Conservation (phyloP, 768 basidiomycete genomes). For the Sarcomyxa edulis region DNA sequence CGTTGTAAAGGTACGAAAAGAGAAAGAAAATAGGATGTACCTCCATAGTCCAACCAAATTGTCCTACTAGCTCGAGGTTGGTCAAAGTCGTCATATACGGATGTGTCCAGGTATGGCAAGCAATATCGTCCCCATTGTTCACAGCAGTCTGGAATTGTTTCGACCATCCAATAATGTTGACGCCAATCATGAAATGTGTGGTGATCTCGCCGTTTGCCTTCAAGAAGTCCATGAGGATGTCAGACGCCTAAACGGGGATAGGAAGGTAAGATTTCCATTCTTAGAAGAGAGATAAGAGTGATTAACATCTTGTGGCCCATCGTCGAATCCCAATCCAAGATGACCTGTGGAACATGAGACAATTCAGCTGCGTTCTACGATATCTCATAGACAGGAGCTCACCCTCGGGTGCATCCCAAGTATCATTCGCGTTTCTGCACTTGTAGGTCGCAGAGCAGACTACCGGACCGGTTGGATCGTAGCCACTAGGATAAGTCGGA, state of each 20-base stretch:
- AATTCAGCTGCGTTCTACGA: no score
- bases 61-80: constrained; percentile 64
- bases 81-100: constrained; percentile 77
- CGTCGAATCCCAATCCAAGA: constrained; percentile 70
- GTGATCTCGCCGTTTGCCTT: constrained; percentile 56
- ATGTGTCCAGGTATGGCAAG: constrained; percentile 66
- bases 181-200: constrained; percentile 89
- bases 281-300: constrained; percentile 1
- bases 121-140: constrained; percentile 36
- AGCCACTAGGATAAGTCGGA: constrained; percentile 40
- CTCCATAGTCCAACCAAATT: constrained; percentile 34
- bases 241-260: constrained; percentile 26
- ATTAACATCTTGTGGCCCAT: constrained; percentile 59
- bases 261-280: no score
- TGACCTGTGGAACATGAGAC: no score
- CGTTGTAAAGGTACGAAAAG: background rate
- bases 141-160: constrained; percentile 51
- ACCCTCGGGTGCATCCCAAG: constrained; percentile 82
- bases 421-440: constrained; percentile 54
- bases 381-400: no score
- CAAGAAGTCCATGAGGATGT: constrained; percentile 60
- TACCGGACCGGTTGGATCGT: constrained; percentile 36
- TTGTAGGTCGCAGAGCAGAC: constrained; percentile 79
- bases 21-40: background rate
- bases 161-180: constrained; percentile 61